These are phyloP conservation scores for Elsinoe ampelina DNA, from an alignment of 2,329 filamentous ascomycete genomes.

Conservation along the genomic window DNA sequence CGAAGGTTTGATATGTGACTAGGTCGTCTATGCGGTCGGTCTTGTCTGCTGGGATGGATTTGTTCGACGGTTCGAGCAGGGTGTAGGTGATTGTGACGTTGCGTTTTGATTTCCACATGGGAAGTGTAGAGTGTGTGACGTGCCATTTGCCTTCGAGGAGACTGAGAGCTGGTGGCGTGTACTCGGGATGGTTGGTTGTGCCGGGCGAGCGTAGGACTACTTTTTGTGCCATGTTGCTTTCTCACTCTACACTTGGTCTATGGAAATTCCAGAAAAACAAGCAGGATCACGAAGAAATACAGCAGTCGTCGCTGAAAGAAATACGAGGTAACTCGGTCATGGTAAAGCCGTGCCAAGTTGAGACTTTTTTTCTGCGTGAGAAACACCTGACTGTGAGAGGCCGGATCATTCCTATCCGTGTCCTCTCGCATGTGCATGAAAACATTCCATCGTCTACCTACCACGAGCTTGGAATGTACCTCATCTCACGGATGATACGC, in stretches of 20 bases:
- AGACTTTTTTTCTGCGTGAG: neutral
- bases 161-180: conserved; percentile 42
- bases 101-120: conserved; percentile 71
- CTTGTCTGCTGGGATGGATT: conserved; percentile 23
- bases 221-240: neutral
- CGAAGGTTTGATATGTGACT: conserved; percentile 57
- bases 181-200: conserved; percentile 20
- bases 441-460: neutral
- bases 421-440: neutral
- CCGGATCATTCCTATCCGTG: conserved; percentile 3
- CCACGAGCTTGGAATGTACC: neutral
- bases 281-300: neutral
- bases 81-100: conserved; percentile 75
- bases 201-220: conserved; percentile 36
- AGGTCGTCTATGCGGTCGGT: conserved; percentile 57
- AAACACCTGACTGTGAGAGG: neutral
- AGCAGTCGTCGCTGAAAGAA: neutral
- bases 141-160: conserved; percentile 61
- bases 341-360: neutral
- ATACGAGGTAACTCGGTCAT: neutral
- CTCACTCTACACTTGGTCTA: neutral
- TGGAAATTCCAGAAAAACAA: neutral
- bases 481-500: neutral
- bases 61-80: conserved; percentile 35
- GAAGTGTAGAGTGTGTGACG: conserved; percentile 65